These are phyloP conservation scores for Lecanosticta acicola DNA, from an alignment of 2,329 filamentous ascomycete genomes.

Conservation along the genomic window DNA sequence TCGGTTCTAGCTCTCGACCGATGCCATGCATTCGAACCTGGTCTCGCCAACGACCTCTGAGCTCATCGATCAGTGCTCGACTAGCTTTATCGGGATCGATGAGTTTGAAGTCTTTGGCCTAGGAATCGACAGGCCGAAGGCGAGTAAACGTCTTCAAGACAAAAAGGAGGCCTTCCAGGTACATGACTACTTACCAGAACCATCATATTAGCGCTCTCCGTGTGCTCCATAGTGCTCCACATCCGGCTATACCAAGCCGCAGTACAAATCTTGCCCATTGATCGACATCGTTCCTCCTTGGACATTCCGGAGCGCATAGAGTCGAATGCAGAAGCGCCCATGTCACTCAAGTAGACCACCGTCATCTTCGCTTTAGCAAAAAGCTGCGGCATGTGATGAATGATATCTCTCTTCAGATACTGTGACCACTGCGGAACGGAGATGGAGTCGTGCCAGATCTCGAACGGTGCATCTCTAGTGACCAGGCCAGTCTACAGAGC, in stretches of 20 bases:
- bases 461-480: no score
- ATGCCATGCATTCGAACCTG: not conserved
- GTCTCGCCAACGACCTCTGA: not conserved
- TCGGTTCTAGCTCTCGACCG: not conserved
- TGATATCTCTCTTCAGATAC: not conserved
- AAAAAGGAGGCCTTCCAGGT: no score
- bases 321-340: not conserved
- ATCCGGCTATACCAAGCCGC: not conserved
- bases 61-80: not conserved
- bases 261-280: not conserved
- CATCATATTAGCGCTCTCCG: not conserved
- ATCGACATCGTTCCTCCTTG: not conserved
- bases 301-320: not conserved
- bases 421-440: not conserved
- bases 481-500: no score
- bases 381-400: not conserved
- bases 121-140: no score
- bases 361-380: not conserved
- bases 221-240: not conserved
- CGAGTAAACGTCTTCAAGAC: no score
- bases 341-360: not conserved
- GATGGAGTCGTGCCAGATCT: slow-evolving; percentile 1
- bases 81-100: not conserved
- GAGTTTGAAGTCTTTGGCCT: not conserved
- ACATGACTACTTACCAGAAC: no score